Evolutionary conservation across 1,139 yeast species (phyloP).

Genomic region (Lodderomyces orthopsilosis): DNA sequence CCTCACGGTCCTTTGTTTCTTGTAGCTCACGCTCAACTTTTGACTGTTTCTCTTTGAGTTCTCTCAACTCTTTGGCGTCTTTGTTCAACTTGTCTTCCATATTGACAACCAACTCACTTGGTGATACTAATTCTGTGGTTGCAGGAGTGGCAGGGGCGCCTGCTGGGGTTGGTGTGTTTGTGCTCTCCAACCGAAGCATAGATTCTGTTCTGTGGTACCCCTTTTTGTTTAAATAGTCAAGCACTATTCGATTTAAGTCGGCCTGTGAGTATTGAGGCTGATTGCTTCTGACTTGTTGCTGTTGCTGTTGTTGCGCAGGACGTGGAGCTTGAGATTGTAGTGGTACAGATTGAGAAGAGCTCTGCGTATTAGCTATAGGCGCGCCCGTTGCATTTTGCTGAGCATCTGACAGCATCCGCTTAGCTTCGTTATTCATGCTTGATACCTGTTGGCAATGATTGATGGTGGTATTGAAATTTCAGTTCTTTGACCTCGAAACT

Average conservation of each 20-base stretch:
- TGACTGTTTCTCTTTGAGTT: slow-evolving; percentile 36
- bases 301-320: slow-evolving; percentile 10
- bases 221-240: slow-evolving; percentile 87
- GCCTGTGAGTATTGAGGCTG: slow-evolving; percentile 57
- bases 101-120: slow-evolving; percentile 28
- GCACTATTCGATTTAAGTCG: slow-evolving; percentile 83
- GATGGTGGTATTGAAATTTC: not conserved
- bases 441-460: not conserved
- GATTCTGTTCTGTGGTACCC: slow-evolving; percentile 96
- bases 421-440: not conserved
- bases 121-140: slow-evolving; percentile 40
- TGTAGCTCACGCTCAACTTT: slow-evolving; percentile 39
- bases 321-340: slow-evolving; percentile 3
- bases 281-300: slow-evolving; percentile 14
- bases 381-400: not conserved
- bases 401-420: not conserved
- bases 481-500: not conserved
- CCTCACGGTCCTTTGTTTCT: slow-evolving; percentile 42
- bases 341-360: not conserved
- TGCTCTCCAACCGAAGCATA: slow-evolving; percentile 83
- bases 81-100: slow-evolving; percentile 29
- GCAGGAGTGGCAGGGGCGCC: slow-evolving; percentile 51
- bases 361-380: not conserved
- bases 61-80: slow-evolving; percentile 39
- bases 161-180: slow-evolving; percentile 61